Percentiles rank a stretch among this genome's conserved stretches.
phyloP scores from a whole-genome alignment of 345 rosid species.

The Acer negundo region DNA sequence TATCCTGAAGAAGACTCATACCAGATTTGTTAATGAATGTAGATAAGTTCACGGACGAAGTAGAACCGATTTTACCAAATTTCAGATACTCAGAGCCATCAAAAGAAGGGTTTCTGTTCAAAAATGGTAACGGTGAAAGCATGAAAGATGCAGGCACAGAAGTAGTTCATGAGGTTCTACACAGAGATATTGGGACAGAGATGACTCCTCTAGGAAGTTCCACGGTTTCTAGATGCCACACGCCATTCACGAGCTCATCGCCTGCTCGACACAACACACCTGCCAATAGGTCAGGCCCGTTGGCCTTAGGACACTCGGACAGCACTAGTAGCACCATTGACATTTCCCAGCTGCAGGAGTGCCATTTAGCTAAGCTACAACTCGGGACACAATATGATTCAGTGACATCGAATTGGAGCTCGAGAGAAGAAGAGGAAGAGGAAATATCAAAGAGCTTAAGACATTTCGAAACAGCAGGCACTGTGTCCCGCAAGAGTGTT shows the following conservation, averaged over 20 bases:
- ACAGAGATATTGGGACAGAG: slow-evolving; percentile 84
- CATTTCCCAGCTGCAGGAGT: slow-evolving; percentile 64
- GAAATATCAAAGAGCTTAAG: slow-evolving; percentile 85
- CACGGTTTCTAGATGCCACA: slow-evolving; percentile 77
- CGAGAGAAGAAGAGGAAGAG: slow-evolving; percentile 91
- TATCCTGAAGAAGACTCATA: slow-evolving; percentile 6
- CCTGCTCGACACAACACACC: slow-evolving; percentile 97
- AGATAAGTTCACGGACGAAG: slow-evolving; percentile 84
- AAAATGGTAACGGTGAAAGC: slow-evolving; percentile 41
- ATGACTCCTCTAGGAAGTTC: slow-evolving; percentile 92
- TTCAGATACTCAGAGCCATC: slow-evolving; percentile 52
- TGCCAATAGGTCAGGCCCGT: slow-evolving; percentile 80
- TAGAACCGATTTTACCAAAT: slow-evolving; percentile 54
- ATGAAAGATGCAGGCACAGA: slow-evolving; percentile 58
- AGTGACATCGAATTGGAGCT: slow-evolving; percentile 74
- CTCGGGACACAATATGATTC: slow-evolving; percentile 64
- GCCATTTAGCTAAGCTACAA: slow-evolving; percentile 73
- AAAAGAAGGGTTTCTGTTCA: slow-evolving; percentile 78
- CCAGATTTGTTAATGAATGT: slow-evolving; percentile 27
- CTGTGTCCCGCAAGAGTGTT: slow-evolving; percentile 46
- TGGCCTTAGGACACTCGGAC: slow-evolving; percentile 39
- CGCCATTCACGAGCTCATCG: slow-evolving; percentile 68
- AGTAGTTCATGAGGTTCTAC: slow-evolving; percentile 47
- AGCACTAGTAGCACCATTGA: slow-evolving; percentile 46
- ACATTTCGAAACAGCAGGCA: slow-evolving; percentile 64